These are phyloP conservation scores for Cyberlindnera euphorbiiphila DNA, from an alignment of 805 yeast species.

Conservation along the genomic window DNA sequence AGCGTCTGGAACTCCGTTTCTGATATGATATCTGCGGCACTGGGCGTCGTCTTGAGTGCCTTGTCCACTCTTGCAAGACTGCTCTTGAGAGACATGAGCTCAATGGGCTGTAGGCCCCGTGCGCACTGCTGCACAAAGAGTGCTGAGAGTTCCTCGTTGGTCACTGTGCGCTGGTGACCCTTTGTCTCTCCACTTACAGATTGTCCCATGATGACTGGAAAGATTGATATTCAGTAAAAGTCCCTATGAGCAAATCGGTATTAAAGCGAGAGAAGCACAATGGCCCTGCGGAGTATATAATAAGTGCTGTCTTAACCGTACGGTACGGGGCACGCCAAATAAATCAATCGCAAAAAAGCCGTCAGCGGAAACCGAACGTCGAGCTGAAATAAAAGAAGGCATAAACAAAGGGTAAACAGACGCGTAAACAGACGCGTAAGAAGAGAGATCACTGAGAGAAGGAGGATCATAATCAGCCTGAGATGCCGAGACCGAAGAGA, in stretches of 20 bases:
- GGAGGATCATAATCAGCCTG: not conserved
- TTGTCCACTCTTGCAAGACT: slow-evolving; percentile 23
- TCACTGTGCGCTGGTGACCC: slow-evolving; percentile 9
- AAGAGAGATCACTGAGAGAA: not conserved
- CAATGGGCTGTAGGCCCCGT: slow-evolving; percentile 32
- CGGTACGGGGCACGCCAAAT: slow-evolving; percentile 1
- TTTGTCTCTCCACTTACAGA: slow-evolving; percentile 15
- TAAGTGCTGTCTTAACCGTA: not conserved
- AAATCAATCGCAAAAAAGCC: not conserved
- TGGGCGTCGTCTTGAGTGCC: slow-evolving; percentile 2
- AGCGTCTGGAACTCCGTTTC: slow-evolving; percentile 28
- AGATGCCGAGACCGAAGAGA: slow-evolving; percentile 2
- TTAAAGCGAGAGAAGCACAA: not conserved
- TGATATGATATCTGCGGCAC: slow-evolving; percentile 1
- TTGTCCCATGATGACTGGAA: slow-evolving; percentile 24
- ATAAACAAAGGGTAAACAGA: not conserved
- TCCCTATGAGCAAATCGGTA: not conserved
- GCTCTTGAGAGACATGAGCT: slow-evolving; percentile 30
- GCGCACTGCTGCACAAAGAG: slow-evolving; percentile 33
- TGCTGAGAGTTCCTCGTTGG: slow-evolving; percentile 23
- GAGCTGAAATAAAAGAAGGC: too few relatives aligned
- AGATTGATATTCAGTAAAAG: too few relatives aligned
- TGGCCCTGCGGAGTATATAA: not conserved
- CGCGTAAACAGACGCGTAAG: slow-evolving; percentile 1
- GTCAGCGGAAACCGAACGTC: slow-evolving; percentile 7